Percentiles rank a stretch among this genome's conserved stretches.
Conservation (phyloP, 2,329 filamentous ascomycete species). For the Fusarium sterilihyphosum region DNA sequence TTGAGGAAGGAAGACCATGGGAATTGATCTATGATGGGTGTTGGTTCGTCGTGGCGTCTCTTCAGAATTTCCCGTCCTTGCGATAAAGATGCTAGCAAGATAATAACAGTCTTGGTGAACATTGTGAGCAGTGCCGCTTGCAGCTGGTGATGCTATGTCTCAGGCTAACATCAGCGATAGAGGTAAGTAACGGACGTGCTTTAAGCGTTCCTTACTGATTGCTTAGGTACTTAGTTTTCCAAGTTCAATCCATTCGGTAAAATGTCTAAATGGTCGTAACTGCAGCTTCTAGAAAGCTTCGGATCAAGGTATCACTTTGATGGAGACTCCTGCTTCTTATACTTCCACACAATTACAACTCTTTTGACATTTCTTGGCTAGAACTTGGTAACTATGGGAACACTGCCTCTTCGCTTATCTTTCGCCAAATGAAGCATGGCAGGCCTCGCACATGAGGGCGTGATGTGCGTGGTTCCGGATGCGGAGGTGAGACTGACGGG, state of each 20-base stretch:
- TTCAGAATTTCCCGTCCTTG: not conserved
- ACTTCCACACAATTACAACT: not conserved
- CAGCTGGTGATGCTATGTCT: not conserved
- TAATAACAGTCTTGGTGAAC: not conserved
- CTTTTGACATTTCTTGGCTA: not conserved
- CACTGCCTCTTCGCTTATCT: not conserved
- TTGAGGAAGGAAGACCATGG: conserved; percentile 17
- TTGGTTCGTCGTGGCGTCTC: not conserved
- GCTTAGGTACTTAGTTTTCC: rapidly evolving
- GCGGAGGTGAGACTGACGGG: conserved; percentile 4
- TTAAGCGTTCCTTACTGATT: not conserved
- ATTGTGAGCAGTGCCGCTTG: not conserved
- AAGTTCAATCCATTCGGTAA: not conserved
- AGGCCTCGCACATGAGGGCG: not conserved
- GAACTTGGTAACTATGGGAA: not conserved
- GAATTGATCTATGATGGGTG: conserved; percentile 9
- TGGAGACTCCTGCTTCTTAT: not conserved
- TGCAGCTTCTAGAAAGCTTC: not conserved
- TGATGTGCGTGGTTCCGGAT: conserved; percentile 14
- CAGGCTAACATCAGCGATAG: not conserved
- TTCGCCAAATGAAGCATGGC: conserved; percentile 30
- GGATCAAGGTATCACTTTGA: not conserved
- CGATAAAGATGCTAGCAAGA: conserved; percentile 1
- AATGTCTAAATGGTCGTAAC: rapidly evolving
- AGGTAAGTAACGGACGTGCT: not conserved